A percentile compares a stretch with the other conserved stretches of the same genome.
Conservation (phyloP, 768 basidiomycete genomes). For the Tulasnella sp. region DNA sequence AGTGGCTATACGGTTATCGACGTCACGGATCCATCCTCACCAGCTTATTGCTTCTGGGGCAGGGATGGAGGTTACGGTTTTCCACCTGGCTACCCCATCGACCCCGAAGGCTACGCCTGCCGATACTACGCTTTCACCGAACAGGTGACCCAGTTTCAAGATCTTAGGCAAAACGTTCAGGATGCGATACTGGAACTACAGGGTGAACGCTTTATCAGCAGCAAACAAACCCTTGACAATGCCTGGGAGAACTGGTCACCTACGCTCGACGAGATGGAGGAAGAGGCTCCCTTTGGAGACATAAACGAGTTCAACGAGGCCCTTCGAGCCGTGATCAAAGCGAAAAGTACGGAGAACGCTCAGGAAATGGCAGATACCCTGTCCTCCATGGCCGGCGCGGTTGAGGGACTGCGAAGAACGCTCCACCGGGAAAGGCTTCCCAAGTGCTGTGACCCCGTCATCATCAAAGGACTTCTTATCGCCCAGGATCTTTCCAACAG, state of each 20-base stretch:
- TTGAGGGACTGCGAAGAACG: not conserved
- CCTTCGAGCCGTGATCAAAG: not conserved
- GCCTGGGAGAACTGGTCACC: not conserved
- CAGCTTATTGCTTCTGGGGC: not conserved
- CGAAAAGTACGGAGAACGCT: not conserved
- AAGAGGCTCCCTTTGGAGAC: not conserved
- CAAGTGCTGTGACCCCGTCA: no score
- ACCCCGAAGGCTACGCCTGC: not conserved
- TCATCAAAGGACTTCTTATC: no score
- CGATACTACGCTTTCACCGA: not conserved
- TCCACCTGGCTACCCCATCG: not conserved
- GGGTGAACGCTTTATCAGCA: not conserved
- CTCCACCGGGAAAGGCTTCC: not conserved
- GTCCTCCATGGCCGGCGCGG: not conserved
- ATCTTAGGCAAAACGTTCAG: not conserved
- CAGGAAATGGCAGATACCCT: not conserved
- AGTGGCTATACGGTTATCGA: not conserved
- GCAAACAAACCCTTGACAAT: not conserved
- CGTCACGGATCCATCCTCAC: not conserved
- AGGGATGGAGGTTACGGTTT: not conserved
- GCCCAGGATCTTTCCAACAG: no score
- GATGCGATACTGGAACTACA: not conserved
- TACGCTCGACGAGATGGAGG: not conserved
- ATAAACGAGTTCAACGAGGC: not conserved
- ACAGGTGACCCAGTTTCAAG: not conserved